Evolutionary conservation across 768 basidiomycete species (phyloP), one percentile per base, ranked within the genome.

Genomic region (Saitozyma podzolica): DNA sequence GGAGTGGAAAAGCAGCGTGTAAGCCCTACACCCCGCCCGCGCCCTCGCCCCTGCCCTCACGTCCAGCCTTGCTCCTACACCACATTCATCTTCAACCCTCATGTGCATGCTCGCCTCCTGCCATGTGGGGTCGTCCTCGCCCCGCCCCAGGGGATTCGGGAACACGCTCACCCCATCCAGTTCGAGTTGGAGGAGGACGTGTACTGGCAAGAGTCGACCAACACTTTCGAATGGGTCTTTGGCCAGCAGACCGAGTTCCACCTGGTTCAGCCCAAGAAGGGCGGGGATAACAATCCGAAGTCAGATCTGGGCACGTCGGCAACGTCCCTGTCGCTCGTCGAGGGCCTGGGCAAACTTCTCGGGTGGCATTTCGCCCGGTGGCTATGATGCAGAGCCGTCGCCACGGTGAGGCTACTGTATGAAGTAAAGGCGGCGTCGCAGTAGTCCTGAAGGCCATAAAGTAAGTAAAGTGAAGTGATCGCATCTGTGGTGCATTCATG

Each of bases 181-280:
- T 74, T 74, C 58, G 52, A 62, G 20, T 64, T 71, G 19, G 73
- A 74, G 51, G 73, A 74, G 53, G 73, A 74, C 56, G 67, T 71
- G 3, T 84, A 40, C 69, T 83, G 58, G 84, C 83, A 73, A 69
- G 73, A 76, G 17, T 67, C 78, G n/a, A 76, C 72, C 3, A 71
- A 76, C 52, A 73, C 69, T 11, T 85, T 85, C 83, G 68, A 83
- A 61, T 85, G 83, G 74, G 83, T 85, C 11, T 80, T 78, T 41
- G 84, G 85, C 5, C 77, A 82, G 60, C 84, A 85, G 66, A 84
- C 85, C 66, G 80, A 70, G 42, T 81, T 82, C 65, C 83, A 85
- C 67, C 65, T 85, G 8, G 73, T 85, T 43, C 45, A 61, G 50
- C 62, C 63, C 14, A 72, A 61, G 52, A 58, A 29, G 29, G 2